phyloP scores from a whole-genome alignment of 371 early-diverging fungal species.

The Cokeromyces recurvatus region DNA sequence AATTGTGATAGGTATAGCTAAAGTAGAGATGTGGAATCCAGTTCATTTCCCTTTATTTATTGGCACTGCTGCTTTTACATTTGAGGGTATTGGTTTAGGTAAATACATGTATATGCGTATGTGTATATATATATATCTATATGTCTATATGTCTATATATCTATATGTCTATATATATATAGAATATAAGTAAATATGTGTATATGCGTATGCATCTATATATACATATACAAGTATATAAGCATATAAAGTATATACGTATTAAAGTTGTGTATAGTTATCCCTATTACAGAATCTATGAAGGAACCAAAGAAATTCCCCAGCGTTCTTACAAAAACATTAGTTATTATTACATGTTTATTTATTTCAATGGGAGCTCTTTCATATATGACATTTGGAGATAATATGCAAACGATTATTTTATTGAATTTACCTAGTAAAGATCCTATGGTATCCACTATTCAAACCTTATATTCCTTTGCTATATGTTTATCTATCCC shows the following conservation, averaged over 20 bases:
- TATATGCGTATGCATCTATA: too few relatives aligned
- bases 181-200: too few relatives aligned
- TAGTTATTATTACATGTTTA: constrained; percentile 63
- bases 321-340: constrained; percentile 58
- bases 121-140: too few relatives aligned
- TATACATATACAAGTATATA: too few relatives aligned
- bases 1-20: constrained; percentile 50
- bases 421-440: constrained; percentile 73
- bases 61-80: constrained; percentile 88
- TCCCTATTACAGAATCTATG: constrained; percentile 73
- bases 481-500: constrained; percentile 88
- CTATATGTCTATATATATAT: too few relatives aligned
- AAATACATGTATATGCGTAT: too few relatives aligned
- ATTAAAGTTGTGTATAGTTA: constrained; percentile 21
- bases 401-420: constrained; percentile 72
- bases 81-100: constrained; percentile 87
- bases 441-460: constrained; percentile 54
- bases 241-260: not conserved
- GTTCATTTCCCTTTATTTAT: constrained; percentile 73
- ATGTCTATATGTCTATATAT: too few relatives aligned
- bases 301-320: constrained; percentile 78
- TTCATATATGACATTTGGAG: constrained; percentile 80
- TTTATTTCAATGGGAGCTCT: constrained; percentile 75
- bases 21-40: constrained; percentile 63
- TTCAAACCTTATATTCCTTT: constrained; percentile 77